Conservation (phyloP, 768 basidiomycete species). For the Boletus reticuloceps region DNA sequence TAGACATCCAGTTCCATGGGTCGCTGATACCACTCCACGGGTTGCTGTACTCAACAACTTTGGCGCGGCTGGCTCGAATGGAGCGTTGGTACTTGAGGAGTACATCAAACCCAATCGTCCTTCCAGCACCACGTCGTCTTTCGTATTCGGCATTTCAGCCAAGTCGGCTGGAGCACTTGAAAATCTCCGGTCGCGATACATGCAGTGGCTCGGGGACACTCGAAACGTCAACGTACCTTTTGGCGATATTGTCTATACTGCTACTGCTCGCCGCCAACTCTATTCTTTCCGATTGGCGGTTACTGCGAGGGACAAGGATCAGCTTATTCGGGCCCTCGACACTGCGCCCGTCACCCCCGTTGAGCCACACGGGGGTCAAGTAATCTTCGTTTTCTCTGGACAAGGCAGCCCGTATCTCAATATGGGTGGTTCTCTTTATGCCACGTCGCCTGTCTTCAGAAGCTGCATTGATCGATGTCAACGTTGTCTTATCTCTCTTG, state of each 20-base stretch:
- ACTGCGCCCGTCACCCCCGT: slow-evolving; percentile 34
- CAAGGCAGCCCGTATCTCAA: slow-evolving; percentile 67
- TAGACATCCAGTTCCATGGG: slow-evolving; percentile 42
- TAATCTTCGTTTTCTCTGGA: slow-evolving; percentile 71
- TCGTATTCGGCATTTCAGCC: slow-evolving; percentile 62
- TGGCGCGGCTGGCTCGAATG: slow-evolving; percentile 72
- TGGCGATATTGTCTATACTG: slow-evolving; percentile 61
- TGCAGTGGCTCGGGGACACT: slow-evolving; percentile 44
- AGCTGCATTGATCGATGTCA: slow-evolving; percentile 59
- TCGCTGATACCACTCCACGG: slow-evolving; percentile 36
- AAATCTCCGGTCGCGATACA: slow-evolving; percentile 43
- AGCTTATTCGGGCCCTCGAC: slow-evolving; percentile 46
- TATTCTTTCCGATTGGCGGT: slow-evolving; percentile 54
- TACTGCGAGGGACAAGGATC: slow-evolving; percentile 39
- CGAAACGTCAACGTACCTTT: slow-evolving; percentile 29
- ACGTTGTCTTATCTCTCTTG: slow-evolving; percentile 42
- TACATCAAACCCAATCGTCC: slow-evolving; percentile 19
- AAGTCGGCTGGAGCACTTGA: slow-evolving; percentile 49
- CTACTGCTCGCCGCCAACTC: slow-evolving; percentile 61
- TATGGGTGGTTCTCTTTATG: slow-evolving; percentile 62
- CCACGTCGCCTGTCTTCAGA: slow-evolving; percentile 45
- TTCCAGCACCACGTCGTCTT: slow-evolving; percentile 12
- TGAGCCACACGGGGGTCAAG: slow-evolving; percentile 27
- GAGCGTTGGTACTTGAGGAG: slow-evolving; percentile 61
- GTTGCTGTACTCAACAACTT: slow-evolving; percentile 71